A percentile compares a stretch with the other conserved stretches of the same genome.
Conservation (phyloP, 2,329 filamentous ascomycete genomes). For the Botrytis fabae region DNA sequence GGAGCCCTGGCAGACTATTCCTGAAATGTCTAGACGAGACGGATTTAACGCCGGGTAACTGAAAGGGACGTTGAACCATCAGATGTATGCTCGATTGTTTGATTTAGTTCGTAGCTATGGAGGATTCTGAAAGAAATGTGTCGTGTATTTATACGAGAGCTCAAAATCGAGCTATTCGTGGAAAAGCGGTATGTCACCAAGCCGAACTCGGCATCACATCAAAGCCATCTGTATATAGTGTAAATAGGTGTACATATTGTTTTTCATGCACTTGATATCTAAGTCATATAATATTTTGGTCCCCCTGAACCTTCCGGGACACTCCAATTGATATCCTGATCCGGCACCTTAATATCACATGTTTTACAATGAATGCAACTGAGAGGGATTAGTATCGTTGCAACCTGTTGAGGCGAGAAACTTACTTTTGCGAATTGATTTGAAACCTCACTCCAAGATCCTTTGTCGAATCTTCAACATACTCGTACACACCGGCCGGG, state of each 20-base stretch:
- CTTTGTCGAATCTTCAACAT: slow-evolving; percentile 88
- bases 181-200: neutral
- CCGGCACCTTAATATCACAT: slow-evolving; percentile 96
- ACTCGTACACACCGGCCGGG: slow-evolving; percentile 96
- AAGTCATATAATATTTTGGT: slow-evolving; percentile 69
- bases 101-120: neutral
- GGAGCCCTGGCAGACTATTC: neutral
- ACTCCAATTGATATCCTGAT: slow-evolving; percentile 71
- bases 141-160: neutral
- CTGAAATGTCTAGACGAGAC: neutral
- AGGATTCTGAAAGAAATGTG: neutral
- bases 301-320: slow-evolving; percentile 66
- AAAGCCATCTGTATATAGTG: neutral
- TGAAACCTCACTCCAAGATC: slow-evolving; percentile 90
- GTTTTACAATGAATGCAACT: slow-evolving; percentile 99
- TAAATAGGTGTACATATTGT: neutral
- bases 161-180: neutral
- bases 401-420: slow-evolving; percentile 34
- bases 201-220: neutral
- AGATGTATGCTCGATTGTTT: neutral
- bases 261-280: slow-evolving; percentile 21
- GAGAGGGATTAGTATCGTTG: slow-evolving; percentile 31
- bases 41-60: neutral
- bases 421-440: slow-evolving; percentile 96
- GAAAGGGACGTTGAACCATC: no score